These are phyloP conservation scores for Thelonectria blattea DNA, from an alignment of 2,329 filamentous ascomycete genomes.

Conservation along the genomic window DNA sequence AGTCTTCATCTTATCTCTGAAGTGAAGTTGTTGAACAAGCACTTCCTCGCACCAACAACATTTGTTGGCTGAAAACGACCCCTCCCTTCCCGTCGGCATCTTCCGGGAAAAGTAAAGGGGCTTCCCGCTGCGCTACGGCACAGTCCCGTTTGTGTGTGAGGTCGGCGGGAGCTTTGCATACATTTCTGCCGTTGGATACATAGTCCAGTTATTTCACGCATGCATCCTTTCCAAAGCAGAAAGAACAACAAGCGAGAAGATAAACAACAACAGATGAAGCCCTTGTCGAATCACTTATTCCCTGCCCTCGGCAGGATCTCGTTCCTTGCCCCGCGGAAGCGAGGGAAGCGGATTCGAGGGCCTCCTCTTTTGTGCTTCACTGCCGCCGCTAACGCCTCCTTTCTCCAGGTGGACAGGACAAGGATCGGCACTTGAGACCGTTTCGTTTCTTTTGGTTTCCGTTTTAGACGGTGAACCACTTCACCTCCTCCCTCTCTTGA, in stretches of 20 bases:
- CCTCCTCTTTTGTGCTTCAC: background rate
- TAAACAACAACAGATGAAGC: too few relatives aligned
- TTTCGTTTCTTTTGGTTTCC: background rate
- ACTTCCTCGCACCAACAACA: too few relatives aligned
- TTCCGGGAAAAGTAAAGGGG: background rate
- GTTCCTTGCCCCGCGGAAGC: background rate
- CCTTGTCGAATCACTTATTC: background rate
- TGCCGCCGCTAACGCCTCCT: background rate
- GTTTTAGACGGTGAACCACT: background rate
- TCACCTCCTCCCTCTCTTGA: too few relatives aligned
- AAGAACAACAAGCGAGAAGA: too few relatives aligned
- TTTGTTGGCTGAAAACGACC: too few relatives aligned
- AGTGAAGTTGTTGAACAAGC: too few relatives aligned
- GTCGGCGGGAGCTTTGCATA: background rate
- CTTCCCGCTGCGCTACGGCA: too few relatives aligned
- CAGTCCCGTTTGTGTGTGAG: too few relatives aligned
- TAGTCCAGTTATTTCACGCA: constrained; percentile 4
- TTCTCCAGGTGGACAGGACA: background rate
- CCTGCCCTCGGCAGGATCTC: constrained; percentile 5
- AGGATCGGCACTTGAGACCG: background rate
- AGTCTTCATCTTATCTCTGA: too few relatives aligned
- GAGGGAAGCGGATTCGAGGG: background rate
- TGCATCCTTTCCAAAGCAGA: background rate
- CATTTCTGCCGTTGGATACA: background rate
- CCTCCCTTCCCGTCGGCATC: background rate